phyloP scores from a whole-genome alignment of 108 stramenopile genomes.

The Stephanodiscus minutulus region DNA sequence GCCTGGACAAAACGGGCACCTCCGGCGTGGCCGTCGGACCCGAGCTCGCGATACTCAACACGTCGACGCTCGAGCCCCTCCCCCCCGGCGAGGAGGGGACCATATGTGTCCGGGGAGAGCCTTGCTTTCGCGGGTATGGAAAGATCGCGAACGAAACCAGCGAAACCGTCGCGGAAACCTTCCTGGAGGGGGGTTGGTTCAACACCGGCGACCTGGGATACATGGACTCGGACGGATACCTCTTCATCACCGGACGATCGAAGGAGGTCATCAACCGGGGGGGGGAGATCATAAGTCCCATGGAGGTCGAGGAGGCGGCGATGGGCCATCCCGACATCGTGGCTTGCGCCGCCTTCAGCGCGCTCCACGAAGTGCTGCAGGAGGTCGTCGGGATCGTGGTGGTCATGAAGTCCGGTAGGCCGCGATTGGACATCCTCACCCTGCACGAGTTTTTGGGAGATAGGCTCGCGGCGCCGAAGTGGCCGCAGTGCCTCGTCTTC shows the following conservation, averaged over 20 bases:
- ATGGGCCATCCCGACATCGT: slow-evolving; percentile 49
- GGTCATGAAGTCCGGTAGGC: slow-evolving; percentile 42
- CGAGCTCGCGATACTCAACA: slow-evolving; percentile 52
- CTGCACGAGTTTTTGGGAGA: slow-evolving; percentile 61
- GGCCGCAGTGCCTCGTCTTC: slow-evolving; percentile 65
- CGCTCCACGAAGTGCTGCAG: slow-evolving; percentile 59
- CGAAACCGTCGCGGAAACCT: neutral
- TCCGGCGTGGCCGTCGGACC: slow-evolving; percentile 50
- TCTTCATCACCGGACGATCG: slow-evolving; percentile 74
- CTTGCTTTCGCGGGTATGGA: slow-evolving; percentile 54
- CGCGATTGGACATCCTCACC: slow-evolving; percentile 45
- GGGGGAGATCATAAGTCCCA: slow-evolving; percentile 74
- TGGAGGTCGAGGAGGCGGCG: slow-evolving; percentile 79
- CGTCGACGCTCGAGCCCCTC: neutral
- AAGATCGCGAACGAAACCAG: neutral
- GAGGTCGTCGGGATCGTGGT: slow-evolving; percentile 73
- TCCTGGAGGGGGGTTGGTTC: slow-evolving; percentile 65
- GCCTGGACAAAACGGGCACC: slow-evolving; percentile 58
- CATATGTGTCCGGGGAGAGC: slow-evolving; percentile 50
- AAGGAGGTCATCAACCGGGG: slow-evolving; percentile 91
- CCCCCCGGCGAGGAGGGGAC: slow-evolving; percentile 37
- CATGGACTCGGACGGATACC: slow-evolving; percentile 70
- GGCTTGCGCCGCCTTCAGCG: slow-evolving; percentile 56
- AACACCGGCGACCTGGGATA: slow-evolving; percentile 82
- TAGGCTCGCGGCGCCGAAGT: slow-evolving; percentile 50